Percentiles rank a stretch among this genome's conserved stretches.
These are phyloP conservation scores for Aspergillus ostianus DNA, from an alignment of 495 filamentous ascomycete genomes.

Conservation along the genomic window DNA sequence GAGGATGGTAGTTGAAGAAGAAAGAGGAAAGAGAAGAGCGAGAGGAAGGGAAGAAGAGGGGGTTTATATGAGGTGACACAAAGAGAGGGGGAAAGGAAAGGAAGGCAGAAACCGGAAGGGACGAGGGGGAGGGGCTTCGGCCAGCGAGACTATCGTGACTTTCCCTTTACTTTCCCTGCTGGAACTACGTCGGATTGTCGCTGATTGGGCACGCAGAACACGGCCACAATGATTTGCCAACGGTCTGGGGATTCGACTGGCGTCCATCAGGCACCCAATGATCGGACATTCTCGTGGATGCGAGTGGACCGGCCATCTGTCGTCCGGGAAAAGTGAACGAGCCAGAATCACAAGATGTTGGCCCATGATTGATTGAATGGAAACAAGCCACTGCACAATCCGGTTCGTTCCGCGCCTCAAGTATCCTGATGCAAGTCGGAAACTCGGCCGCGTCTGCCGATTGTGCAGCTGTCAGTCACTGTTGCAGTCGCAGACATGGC, in stretches of 20 bases:
- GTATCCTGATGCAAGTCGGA: too few species aligned
- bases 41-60: constrained; percentile 8
- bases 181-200: too few species aligned
- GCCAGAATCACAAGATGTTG: neutral
- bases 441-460: neutral
- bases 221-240: neutral
- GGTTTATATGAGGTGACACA: constrained; percentile 5
- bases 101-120: neutral
- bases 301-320: neutral
- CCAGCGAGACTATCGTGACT: neutral
- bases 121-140: neutral
- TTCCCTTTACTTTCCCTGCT: neutral
- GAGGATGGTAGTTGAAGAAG: constrained; percentile 1
- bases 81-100: neutral
- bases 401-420: neutral
- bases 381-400: neutral
- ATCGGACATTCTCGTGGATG: neutral
- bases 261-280: neutral
- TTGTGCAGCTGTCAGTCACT: too few species aligned
- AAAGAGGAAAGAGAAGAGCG: constrained; percentile 5
- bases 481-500: too few species aligned
- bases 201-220: neutral
- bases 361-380: neutral
- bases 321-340: neutral
- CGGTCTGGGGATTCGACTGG: neutral